These are phyloP conservation scores for Fraxinus pennsylvanica DNA, from an alignment of 257 asterid genomes.

Conservation along the genomic window DNA sequence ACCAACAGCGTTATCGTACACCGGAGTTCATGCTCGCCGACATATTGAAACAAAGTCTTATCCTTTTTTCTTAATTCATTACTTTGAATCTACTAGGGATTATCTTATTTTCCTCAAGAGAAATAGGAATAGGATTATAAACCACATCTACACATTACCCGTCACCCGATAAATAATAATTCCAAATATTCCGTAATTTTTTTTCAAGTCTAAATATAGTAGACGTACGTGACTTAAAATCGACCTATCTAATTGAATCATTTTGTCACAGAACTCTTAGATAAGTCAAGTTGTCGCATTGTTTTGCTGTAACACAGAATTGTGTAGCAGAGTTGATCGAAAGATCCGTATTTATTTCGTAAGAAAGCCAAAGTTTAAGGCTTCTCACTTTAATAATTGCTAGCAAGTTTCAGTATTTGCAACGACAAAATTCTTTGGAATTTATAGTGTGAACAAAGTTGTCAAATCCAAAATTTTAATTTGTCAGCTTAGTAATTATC, in stretches of 20 bases:
- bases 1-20: too few relatives aligned
- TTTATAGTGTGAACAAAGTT: conserved; percentile 13
- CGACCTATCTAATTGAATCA: neutral
- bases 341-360: too few relatives aligned
- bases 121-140: too few relatives aligned
- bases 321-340: too few relatives aligned
- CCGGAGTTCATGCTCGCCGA: too few relatives aligned
- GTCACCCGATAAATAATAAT: too few relatives aligned
- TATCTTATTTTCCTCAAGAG: too few relatives aligned
- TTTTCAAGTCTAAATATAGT: neutral
- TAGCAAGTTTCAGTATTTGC: neutral
- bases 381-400: neutral
- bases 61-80: neutral
- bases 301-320: too few relatives aligned
- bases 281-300: too few relatives aligned
- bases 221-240: too few relatives aligned
- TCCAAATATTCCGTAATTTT: neutral
- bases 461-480: conserved; percentile 8
- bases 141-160: too few relatives aligned
- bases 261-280: neutral
- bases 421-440: neutral
- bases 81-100: neutral
- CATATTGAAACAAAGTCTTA: neutral
- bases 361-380: neutral
- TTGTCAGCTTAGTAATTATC: neutral